phyloP scores from a whole-genome alignment of 2,329 filamentous ascomycete species.

The Aureobasidium lini region DNA sequence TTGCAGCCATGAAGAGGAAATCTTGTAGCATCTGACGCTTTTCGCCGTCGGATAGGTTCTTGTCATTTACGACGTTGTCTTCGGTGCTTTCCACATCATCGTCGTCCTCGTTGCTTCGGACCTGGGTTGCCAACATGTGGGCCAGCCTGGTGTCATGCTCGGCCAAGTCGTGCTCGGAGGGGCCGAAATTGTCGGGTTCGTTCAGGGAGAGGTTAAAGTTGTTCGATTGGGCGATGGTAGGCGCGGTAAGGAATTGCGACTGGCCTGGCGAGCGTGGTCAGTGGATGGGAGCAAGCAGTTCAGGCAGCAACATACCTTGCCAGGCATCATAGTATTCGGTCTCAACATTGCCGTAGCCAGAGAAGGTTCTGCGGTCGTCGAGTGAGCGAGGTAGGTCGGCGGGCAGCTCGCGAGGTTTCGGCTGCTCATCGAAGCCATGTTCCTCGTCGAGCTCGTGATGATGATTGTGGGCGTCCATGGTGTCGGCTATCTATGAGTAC shows the following conservation, averaged over 20 bases:
- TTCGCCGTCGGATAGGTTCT: constrained; percentile 65
- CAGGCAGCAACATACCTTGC: constrained; percentile 61
- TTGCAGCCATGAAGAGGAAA: constrained; percentile 86
- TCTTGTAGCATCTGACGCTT: constrained; percentile 80
- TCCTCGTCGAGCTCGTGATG: not conserved
- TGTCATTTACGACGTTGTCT: constrained; percentile 67
- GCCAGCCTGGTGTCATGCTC: constrained; percentile 84
- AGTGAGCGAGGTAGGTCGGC: constrained; percentile 83
- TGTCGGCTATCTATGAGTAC: not conserved
- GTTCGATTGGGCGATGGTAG: constrained; percentile 74
- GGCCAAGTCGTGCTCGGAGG: constrained; percentile 42
- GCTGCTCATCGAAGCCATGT: not conserved
- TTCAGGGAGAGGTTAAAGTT: constrained; percentile 81
- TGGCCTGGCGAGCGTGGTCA: constrained; percentile 54
- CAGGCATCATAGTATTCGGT: constrained; percentile 98
- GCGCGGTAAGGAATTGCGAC: constrained; percentile 87
- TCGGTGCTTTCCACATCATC: constrained; percentile 67
- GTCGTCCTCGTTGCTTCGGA: constrained; percentile 64
- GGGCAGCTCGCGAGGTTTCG: constrained; percentile 51
- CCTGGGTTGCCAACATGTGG: constrained; percentile 93
- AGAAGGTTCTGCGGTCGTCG: constrained; percentile 71
- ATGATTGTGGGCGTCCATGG: not conserved
- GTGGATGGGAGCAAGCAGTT: constrained; percentile 5
- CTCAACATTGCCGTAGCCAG: constrained; percentile 62
- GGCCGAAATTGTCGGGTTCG: constrained; percentile 61